Percentiles rank a stretch among this genome's conserved stretches.
phyloP scores from a whole-genome alignment of 345 rosid species.

The Nasturtium officinale region DNA sequence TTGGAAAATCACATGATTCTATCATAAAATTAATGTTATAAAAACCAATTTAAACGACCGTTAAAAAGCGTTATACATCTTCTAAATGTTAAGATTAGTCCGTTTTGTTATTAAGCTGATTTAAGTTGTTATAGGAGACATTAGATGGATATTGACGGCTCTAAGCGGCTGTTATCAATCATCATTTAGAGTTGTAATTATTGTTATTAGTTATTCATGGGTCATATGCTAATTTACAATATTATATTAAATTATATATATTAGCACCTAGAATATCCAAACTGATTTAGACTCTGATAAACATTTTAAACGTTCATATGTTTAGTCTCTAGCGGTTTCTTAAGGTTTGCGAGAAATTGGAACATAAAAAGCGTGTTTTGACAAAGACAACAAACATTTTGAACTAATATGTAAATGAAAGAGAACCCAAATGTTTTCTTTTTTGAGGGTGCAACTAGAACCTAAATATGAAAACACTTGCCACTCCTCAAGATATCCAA shows the following conservation, averaged over 20 bases:
- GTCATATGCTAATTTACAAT: too few species aligned
- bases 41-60: neutral
- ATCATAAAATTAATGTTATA: neutral
- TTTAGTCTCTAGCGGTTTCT: neutral
- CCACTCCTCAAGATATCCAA: slow-evolving; percentile 15
- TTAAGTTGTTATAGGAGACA: neutral
- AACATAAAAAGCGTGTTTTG: neutral
- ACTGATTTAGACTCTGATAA: neutral
- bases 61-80: neutral
- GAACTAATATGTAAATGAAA: neutral
- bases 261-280: too few species aligned
- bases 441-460: too few species aligned
- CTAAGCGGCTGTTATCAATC: neutral
- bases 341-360: neutral
- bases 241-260: too few species aligned
- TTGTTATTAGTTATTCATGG: too few species aligned
- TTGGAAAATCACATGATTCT: slow-evolving; percentile 8
- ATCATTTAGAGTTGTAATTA: too few species aligned
- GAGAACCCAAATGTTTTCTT: neutral
- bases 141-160: neutral
- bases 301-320: neutral
- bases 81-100: neutral
- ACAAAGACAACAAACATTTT: too few species aligned
- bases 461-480: neutral
- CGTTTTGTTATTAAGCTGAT: neutral